Evolutionary conservation across 2,329 filamentous ascomycete genomes (phyloP), one percentile per base, ranked within the genome.

Genomic region (Colletotrichum sojae): DNA sequence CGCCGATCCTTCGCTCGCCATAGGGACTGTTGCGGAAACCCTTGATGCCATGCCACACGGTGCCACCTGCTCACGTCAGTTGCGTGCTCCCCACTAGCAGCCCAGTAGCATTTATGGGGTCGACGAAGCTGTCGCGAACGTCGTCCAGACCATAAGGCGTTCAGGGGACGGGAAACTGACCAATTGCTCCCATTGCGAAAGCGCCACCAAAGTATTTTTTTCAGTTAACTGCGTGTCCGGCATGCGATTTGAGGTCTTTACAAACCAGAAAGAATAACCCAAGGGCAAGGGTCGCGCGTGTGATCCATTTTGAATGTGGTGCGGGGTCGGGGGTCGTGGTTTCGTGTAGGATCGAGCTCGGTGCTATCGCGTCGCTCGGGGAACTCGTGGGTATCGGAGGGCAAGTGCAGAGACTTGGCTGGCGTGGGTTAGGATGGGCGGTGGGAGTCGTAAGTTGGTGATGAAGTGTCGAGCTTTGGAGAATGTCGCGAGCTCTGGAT

Each of bases 21-120:
- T 97, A 94, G 45, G 93, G 93, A 68, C 91, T 93, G 84, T 94
- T 97, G 79, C 94, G 87, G 84, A 94, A 96, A 69, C 95, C 96
- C 85, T 99, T 99, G 73, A 98, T 92, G 76, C 95, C 95, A 84
- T 98, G 95, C 95, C 95, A 98, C 80, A 98, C 92, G 76, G 93
- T 92, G 76, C 92, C 92, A 76, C 91, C 91, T 36, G 31, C 31
- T 36, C 31, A 36, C 2, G 31, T 36, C 8, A 36, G 31, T 36
- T 10, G 3, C 6, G 10, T 36, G 6, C 8, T 36, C 31, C 6
- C 2, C 2, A 1, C 31, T 9, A 10, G 31, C 8, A 36, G 6
- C 31, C 31, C 8, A 10, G 31, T 36, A 10, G 31, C 10, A 8
- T 36, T 10, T 9, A 36, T 36, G 6, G 31, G 31, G 10, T 2